Base-by-base conservation (phyloP, 192 early-diverging fungal genomes). In the Backusella australiensis region DNA sequence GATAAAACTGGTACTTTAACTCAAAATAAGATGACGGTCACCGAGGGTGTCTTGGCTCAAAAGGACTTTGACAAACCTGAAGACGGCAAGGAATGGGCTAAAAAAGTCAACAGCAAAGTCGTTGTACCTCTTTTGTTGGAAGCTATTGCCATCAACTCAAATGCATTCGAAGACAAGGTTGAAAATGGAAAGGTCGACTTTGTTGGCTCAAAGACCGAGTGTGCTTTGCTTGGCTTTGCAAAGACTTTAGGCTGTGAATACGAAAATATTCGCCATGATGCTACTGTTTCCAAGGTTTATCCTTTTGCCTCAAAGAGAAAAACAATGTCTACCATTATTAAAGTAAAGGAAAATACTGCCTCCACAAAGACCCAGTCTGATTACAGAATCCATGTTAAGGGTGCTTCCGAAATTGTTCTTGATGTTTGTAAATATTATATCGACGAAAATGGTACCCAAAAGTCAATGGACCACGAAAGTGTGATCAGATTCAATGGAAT, bases 251-350 rank as follows among this genome's bases (percentile, higher is more conserved):
- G 93, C 7, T 80, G 81, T 35, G 88, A 89, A 63, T 91, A 93
- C 85, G 86, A 84, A 74, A 75, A 76, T 63, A 76, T 85, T 74
- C 89, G 92, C 67, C 76, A 83, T 5, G 83, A 87, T 69, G 42
- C 73, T 77, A 85, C 81, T 72, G 72, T 89, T 29, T 83, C 87
- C 38, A 91, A 92, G 59, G 85, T 96, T 35, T 90, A 90, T 65
- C 96, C 97, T 35, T 99, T 99, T 87, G 91, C 91, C 29, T 96
- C 94, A 26, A 88, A 93, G 79, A 90, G 91, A 75, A 99, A 99
- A 89, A 88, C 93, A 71, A 97, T 97, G 96, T 87, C 91, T 32
- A 91, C 91, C 6, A 79, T 93, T 71, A 81, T 90, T 7, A 84
- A 89, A 41, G 73, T 79, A 8, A 72, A 78, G 17, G 75, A 79